A percentile compares a stretch with the other conserved stretches of the same genome.
phyloP scores from a whole-genome alignment of 208 protist species.

The Leishmania gerbilli region DNA sequence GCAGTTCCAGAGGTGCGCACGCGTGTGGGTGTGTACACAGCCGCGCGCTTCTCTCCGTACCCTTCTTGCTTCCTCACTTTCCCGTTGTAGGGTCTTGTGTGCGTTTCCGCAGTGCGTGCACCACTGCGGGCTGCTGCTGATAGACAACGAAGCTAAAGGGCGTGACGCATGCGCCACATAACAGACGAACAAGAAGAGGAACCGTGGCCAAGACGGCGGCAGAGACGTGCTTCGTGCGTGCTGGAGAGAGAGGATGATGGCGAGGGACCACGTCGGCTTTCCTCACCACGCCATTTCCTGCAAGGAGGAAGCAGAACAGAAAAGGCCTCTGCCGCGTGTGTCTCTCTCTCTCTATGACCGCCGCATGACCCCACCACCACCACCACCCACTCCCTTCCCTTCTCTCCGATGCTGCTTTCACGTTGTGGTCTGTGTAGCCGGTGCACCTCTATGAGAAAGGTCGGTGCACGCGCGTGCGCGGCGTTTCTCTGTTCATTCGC shows the following conservation, averaged over 20 bases:
- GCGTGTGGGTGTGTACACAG: neutral
- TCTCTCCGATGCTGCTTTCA: neutral
- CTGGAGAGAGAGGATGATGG: neutral
- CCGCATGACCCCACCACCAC: no score
- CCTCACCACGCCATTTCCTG: neutral
- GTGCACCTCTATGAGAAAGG: neutral
- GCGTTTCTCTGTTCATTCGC: neutral
- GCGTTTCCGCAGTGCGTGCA: neutral
- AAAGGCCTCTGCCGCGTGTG: neutral
- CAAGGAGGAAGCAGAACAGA: neutral
- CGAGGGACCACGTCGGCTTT: neutral
- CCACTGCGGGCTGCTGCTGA: neutral
- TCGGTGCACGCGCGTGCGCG: neutral
- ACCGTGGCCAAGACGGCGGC: neutral
- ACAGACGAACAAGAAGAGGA: neutral
- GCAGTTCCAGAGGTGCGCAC: neutral
- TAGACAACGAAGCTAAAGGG: neutral
- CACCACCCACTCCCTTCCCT: no score
- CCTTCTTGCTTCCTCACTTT: neutral
- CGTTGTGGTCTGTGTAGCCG: neutral
- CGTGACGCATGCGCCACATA: neutral
- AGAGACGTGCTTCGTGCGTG: neutral
- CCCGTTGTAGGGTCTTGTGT: no score
- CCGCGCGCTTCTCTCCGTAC: neutral
- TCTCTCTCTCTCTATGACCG: neutral